Base-by-base conservation (phyloP, 179 eudicot genomes). In the Silene coronaria region DNA sequence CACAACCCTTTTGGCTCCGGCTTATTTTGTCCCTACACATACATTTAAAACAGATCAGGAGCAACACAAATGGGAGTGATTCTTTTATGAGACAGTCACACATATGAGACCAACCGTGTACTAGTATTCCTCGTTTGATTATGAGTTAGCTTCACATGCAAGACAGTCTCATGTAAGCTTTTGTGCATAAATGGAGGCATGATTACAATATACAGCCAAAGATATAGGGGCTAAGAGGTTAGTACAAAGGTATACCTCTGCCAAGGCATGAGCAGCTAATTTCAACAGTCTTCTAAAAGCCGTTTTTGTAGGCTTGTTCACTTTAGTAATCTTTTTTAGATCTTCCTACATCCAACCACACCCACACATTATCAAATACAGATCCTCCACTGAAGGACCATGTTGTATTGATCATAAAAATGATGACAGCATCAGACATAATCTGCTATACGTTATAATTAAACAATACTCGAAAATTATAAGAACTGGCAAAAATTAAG, bases 201-300 rank as follows among this genome's bases (percentile, higher is more conserved):
- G 62, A n/a, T 46, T 17, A 32, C 28, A 10, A 11, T 61, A 14
- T 5, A 32, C 2, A 46, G 67, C 19, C 19, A 51, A 6, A 69
- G 45, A 16, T 22, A 16, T 53, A 19, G 67, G 30, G 8, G 30
- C 28, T 24, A 71, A 24, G 76, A 3, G n/a, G 66, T 53, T 51
- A 69, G 64, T 61, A 30, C 26, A 53, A 71, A 60, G 73, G 67
- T 82, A 65, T 84, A 96, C 98, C 96, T 93, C 98, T 71, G 99
- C 98, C 82, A 96, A 79, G 71, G 96, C 97, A 88, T 96, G 99
- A 6, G 93, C 93, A 64, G 99, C 99, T 85, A 91, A 85, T 34
- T 89, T 87, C 88, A 96, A 80, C 82, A 96, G 84, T 82, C 97
- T 91, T 70, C 91, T 89, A 81, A 89, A 96, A 5, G 76, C 75